A percentile compares a stretch with the other conserved stretches of the same genome.
phyloP scores from a whole-genome alignment of 1,284 basidiomycete species.

The Trichosporon faecale region DNA sequence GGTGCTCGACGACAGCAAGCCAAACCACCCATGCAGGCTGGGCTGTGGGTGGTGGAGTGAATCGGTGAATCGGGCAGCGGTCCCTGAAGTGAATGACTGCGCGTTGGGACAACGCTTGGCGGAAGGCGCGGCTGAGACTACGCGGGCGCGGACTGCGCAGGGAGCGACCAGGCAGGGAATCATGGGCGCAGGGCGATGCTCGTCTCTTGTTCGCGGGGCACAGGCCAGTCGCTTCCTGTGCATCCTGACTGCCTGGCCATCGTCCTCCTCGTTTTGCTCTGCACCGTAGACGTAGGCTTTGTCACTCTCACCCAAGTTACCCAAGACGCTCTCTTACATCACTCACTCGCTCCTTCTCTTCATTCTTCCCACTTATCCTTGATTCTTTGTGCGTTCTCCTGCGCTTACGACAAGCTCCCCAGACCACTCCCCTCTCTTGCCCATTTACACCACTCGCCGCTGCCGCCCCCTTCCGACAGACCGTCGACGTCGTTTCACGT shows the following conservation, averaged over 20 bases:
- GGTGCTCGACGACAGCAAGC: not conserved
- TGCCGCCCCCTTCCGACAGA: not conserved
- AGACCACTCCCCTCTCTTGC: not conserved
- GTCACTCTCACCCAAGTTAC: not conserved
- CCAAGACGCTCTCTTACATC: not conserved
- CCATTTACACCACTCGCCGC: not conserved
- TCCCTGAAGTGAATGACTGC: slow-evolving; percentile 1
- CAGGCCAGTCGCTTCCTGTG: not conserved
- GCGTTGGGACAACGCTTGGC: not conserved
- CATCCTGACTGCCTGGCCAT: not conserved
- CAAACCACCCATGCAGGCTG: not conserved
- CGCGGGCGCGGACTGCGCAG: not conserved
- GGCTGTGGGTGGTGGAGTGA: slow-evolving; percentile 13
- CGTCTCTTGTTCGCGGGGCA: not conserved
- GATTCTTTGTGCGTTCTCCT: not conserved
- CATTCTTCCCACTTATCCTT: not conserved
- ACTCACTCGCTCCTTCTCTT: not conserved
- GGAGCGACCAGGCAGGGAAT: not conserved
- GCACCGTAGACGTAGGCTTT: not conserved
- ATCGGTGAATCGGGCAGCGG: not conserved
- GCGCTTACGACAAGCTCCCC: slow-evolving; percentile 2
- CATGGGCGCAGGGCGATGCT: not conserved
- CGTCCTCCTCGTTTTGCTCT: not conserved
- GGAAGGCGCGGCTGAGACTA: not conserved
- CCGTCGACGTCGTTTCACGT: not conserved